A percentile compares a stretch with the other conserved stretches of the same genome.
Conservation (phyloP, 1,284 basidiomycete species). For the Leccinum angustisporum region DNA sequence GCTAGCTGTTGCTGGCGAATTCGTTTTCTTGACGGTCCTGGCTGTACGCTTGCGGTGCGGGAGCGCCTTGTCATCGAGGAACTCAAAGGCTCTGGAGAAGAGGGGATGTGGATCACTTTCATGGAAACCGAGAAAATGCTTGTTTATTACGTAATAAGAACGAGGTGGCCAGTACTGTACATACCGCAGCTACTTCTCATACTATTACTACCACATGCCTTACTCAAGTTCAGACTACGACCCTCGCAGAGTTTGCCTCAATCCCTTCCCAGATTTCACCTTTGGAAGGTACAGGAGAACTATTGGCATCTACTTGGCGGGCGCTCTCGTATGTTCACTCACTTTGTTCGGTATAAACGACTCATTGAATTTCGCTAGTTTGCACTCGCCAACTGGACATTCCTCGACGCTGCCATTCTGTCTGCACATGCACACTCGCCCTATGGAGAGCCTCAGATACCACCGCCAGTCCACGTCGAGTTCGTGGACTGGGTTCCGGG, state of each 20-base stretch:
- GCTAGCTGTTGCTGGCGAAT: slow-evolving; percentile 1
- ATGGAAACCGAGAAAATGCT: too few relatives aligned
- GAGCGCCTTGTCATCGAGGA: slow-evolving; percentile 10
- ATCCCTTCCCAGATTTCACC: slow-evolving; percentile 65
- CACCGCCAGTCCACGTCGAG: slow-evolving; percentile 81
- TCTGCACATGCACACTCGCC: slow-evolving; percentile 81
- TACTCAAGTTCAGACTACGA: slow-evolving; percentile 74
- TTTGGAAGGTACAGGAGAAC: slow-evolving; percentile 73
- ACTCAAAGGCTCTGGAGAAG: slow-evolving; percentile 25
- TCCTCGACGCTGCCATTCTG: slow-evolving; percentile 90
- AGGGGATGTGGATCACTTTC: slow-evolving; percentile 30
- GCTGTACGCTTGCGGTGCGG: slow-evolving; percentile 24
- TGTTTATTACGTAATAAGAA: slow-evolving; percentile 26
- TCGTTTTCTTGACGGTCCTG: slow-evolving; percentile 19
- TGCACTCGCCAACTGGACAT: slow-evolving; percentile 92
- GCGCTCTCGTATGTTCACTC: slow-evolving; percentile 72
- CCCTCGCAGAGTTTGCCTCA: slow-evolving; percentile 81
- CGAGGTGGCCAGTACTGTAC: not conserved
- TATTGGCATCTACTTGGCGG: slow-evolving; percentile 88
- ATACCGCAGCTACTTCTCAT: not conserved
- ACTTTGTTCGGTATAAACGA: not conserved
- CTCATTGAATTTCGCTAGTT: slow-evolving; percentile 53
- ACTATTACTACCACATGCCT: not conserved
- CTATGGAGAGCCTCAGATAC: slow-evolving; percentile 64
- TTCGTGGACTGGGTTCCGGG: slow-evolving; percentile 97